Percentiles rank a stretch among this genome's conserved stretches.
Conservation (phyloP, 2,329 filamentous ascomycete species). For the Anthostomella pinea region DNA sequence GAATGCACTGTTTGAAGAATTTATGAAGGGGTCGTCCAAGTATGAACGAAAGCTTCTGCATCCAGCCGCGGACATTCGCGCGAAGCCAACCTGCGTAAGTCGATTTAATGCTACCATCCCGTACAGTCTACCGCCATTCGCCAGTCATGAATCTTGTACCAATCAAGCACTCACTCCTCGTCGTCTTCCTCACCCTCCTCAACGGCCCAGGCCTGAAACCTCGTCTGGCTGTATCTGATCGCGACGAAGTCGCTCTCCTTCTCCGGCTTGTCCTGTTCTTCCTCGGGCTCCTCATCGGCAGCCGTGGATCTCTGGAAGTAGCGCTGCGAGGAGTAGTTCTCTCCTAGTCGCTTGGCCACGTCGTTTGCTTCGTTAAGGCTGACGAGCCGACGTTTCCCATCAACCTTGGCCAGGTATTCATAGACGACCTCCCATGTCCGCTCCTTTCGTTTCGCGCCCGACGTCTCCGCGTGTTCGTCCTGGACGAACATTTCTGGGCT, state of each 20-base stretch:
- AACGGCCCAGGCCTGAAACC: not conserved
- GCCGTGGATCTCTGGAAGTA: slow-evolving; percentile 17
- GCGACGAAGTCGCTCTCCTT: slow-evolving; percentile 17
- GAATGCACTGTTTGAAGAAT: too few relatives aligned
- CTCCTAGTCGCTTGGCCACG: slow-evolving; percentile 54
- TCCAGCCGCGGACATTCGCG: too few relatives aligned
- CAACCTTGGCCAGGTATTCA: slow-evolving; percentile 20
- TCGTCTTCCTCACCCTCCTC: too few relatives aligned
- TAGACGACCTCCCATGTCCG: slow-evolving; percentile 25
- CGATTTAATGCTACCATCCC: too few relatives aligned
- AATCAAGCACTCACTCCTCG: too few relatives aligned
- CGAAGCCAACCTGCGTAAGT: too few relatives aligned
- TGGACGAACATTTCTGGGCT: slow-evolving; percentile 9
- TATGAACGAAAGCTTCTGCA: too few relatives aligned
- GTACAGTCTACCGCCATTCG: too few relatives aligned
- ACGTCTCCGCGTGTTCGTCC: not conserved
- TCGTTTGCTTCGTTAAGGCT: slow-evolving; percentile 57
- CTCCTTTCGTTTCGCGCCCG: slow-evolving; percentile 21
- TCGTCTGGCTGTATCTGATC: slow-evolving; percentile 4
- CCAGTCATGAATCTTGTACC: too few relatives aligned
- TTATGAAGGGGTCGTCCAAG: too few relatives aligned
- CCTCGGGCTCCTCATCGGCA: slow-evolving; percentile 5
- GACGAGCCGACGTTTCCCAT: slow-evolving; percentile 47
- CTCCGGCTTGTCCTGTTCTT: slow-evolving; percentile 11
- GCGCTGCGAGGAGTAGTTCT: slow-evolving; percentile 39